Base-by-base conservation (phyloP, 2,329 filamentous ascomycete genomes). In the Kalmusia sp. region DNA sequence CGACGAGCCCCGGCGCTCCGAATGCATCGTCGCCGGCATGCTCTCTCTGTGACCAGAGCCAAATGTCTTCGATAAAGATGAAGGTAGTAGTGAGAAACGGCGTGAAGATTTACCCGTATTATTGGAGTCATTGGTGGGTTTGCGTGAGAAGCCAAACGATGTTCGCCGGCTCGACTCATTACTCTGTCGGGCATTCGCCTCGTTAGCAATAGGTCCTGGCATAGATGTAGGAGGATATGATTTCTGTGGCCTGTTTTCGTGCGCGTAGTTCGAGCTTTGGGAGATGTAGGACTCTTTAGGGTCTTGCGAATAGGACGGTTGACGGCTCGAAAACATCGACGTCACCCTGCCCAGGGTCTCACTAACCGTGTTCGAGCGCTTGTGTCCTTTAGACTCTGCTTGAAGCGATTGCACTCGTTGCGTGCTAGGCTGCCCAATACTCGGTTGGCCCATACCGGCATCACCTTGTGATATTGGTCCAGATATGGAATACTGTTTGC, bases 211-310 rank as follows among this genome's bases (percentile, higher is more conserved):
- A 2, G 86, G 80, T 58, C 89, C 88, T 57, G 89, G 85, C 92
- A 97, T 96, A 78, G 92, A 96, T 41, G 93, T 90, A 3, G 93
- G 93, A 51, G 93, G 93, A 68, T 97, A 96, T 59, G 84, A 88
- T 71, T 86, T 87, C 48, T 84, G 78, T 57, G 87, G 87, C 71
- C 91, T 86, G 43, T 70, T 67, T 40, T 69, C 64, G 28, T 48
- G 25, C 22, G 61, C 49, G 22, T 65, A 58, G 58, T 81, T 83
- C 54, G 82, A 79, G 72, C 82, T 84, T 69, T 82, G 81, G 14
- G 63, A 67, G 62, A 63, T 65, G 34, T 57, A 39, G 65, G 69
- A 69, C 21, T 56, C 63, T 53, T 61, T 65, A 24, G 67, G 62
- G 27, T 72, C 71, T 41, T 69, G 64, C 4, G 59, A 51, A 45